Conservation (phyloP, 2,329 filamentous ascomycete genomes). For the Botrytis medusae region DNA sequence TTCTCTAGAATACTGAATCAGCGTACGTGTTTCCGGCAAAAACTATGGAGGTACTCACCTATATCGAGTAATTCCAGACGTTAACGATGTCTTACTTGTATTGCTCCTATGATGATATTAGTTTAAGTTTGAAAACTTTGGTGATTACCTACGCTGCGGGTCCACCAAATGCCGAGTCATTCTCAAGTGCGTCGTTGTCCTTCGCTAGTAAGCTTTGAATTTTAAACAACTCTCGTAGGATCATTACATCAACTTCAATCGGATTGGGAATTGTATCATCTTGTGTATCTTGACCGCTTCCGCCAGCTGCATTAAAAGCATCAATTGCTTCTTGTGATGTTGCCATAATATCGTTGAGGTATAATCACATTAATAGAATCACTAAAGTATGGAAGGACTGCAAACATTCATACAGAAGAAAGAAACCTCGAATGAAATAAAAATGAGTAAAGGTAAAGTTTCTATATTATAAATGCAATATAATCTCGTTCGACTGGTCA, state of each 20-base stretch:
- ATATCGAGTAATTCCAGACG: constrained; percentile 25
- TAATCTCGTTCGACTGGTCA: background rate
- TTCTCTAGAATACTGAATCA: constrained; percentile 1
- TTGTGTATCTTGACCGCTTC: background rate
- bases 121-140: background rate
- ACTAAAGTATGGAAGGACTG: background rate
- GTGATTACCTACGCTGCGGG: background rate
- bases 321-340: constrained; percentile 17
- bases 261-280: background rate
- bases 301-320: constrained; percentile 8
- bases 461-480: background rate
- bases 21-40: background rate
- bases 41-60: constrained; percentile 3
- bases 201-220: constrained; percentile 11
- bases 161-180: constrained; percentile 15
- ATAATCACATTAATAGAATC: background rate
- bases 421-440: background rate
- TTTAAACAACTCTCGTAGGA: background rate
- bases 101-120: constrained; percentile 11
- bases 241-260: constrained; percentile 20
- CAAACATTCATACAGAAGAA: constrained; percentile 1
- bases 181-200: constrained; percentile 10
- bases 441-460: background rate
- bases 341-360: constrained; percentile 1
- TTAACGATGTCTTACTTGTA: constrained; percentile 24